phyloP scores from a whole-genome alignment of 768 basidiomycete species.

The Gymnopilus dilepis region DNA sequence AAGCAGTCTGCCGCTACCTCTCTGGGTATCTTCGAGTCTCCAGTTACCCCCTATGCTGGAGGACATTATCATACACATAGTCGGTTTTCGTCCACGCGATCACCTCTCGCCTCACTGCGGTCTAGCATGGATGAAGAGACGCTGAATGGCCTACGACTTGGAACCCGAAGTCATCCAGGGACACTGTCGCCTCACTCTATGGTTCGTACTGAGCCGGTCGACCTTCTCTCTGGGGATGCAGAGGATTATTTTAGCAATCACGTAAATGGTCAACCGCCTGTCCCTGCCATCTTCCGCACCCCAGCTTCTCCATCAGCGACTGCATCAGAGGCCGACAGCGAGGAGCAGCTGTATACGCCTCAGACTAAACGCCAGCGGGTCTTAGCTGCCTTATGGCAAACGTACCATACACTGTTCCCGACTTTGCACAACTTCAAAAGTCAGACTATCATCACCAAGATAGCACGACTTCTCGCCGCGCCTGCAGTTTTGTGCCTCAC shows the following conservation, averaged over 20 bases:
- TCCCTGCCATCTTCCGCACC: slow-evolving; percentile 64
- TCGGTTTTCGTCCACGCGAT: slow-evolving; percentile 26
- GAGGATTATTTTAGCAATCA: slow-evolving; percentile 26
- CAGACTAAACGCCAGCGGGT: slow-evolving; percentile 47
- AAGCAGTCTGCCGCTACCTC: slow-evolving; percentile 66
- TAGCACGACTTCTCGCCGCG: slow-evolving; percentile 80
- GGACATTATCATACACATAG: slow-evolving; percentile 78
- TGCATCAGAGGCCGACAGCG: slow-evolving; percentile 45
- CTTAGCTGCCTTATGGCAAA: slow-evolving; percentile 41
- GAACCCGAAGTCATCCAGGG: slow-evolving; percentile 47
- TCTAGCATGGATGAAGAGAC: slow-evolving; percentile 38
- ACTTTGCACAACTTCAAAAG: slow-evolving; percentile 75
- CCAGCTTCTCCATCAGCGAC: slow-evolving; percentile 54
- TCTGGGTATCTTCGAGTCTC: slow-evolving; percentile 69
- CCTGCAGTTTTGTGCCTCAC: slow-evolving; percentile 89
- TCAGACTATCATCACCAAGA: slow-evolving; percentile 73
- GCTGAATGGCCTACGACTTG: slow-evolving; percentile 43
- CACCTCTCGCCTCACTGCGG: slow-evolving; percentile 29
- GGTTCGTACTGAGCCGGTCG: slow-evolving; percentile 15
- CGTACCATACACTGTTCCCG: slow-evolving; percentile 79
- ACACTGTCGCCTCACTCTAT: not conserved
- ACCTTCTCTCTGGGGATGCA: slow-evolving; percentile 11
- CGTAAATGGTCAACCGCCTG: slow-evolving; percentile 24
- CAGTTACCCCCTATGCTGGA: slow-evolving; percentile 69
- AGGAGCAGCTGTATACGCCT: slow-evolving; percentile 45